Percentiles rank a stretch among this genome's conserved stretches.
Evolutionary conservation across 208 protist species (phyloP).

Genomic region (Trypanosoma melophagium): DNA sequence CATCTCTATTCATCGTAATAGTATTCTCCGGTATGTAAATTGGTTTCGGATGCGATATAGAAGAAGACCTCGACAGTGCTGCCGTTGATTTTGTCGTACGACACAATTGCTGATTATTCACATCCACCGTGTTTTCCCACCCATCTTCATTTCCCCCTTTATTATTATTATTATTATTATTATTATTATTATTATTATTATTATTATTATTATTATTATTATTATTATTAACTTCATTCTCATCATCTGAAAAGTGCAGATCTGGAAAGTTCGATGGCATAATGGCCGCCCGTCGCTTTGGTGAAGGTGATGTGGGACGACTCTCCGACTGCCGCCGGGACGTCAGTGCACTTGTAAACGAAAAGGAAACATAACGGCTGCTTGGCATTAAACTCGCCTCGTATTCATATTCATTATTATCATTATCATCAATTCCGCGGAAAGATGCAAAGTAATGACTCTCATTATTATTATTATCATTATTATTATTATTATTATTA

Average conservation of each 20-base stretch:
- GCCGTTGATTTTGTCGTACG: too few relatives aligned
- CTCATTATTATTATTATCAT: not conserved
- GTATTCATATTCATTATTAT: not conserved
- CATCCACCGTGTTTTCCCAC: too few relatives aligned
- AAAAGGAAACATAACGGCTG: constrained; percentile 25
- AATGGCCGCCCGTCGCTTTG: constrained; percentile 16
- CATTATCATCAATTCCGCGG: constrained; percentile 6
- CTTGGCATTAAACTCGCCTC: constrained; percentile 14
- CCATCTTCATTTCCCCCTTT: too few relatives aligned
- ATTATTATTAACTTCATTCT: constrained; percentile 5
- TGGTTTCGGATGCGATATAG: too few relatives aligned
- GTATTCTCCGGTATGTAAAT: too few relatives aligned
- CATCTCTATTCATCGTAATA: too few relatives aligned
- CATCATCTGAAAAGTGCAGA: constrained; percentile 20
- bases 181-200: not conserved
- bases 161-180: not conserved
- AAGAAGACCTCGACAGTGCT: too few relatives aligned
- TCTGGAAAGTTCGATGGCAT: constrained; percentile 19
- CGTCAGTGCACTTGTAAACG: constrained; percentile 16
- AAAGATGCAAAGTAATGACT: not conserved
- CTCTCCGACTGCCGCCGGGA: constrained; percentile 18
- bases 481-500: not conserved
- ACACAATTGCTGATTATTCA: too few relatives aligned
- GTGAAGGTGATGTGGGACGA: not conserved
- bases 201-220: not conserved